These are phyloP conservation scores for Quercus dentata DNA, from an alignment of 306 rosid species.

Conservation along the genomic window DNA sequence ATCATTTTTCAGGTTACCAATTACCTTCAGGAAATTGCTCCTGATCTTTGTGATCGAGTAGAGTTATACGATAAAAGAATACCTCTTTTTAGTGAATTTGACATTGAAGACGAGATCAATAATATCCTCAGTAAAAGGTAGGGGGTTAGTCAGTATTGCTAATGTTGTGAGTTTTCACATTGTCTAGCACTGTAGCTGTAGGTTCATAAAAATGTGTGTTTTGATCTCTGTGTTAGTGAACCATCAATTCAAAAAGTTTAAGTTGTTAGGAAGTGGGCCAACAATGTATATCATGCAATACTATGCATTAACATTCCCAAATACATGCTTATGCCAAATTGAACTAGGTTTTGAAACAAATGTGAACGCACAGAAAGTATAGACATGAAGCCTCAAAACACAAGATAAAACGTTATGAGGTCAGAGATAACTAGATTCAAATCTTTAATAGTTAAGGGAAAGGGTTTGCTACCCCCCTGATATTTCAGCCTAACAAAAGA, in stretches of 20 bases:
- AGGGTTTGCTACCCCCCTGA: neutral
- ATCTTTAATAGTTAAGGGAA: neutral
- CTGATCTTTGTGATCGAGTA: conserved; percentile 88
- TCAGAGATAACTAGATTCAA: neutral
- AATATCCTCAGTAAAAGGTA: conserved; percentile 88
- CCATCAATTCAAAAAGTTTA: neutral
- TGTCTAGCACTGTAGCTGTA: conserved; percentile 9
- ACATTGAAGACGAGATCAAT: conserved; percentile 88
- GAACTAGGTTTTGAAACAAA: neutral
- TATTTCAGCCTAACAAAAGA: neutral
- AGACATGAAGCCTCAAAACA: neutral
- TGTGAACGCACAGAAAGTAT: neutral
- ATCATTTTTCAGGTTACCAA: conserved; percentile 65
- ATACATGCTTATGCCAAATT: neutral
- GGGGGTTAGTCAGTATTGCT: conserved; percentile 20
- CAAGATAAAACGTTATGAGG: neutral
- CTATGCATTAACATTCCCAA: neutral
- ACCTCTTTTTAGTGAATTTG: conserved; percentile 86
- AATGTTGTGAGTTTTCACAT: conserved; percentile 10
- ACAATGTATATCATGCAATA: neutral
- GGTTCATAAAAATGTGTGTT: neutral
- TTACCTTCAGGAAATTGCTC: conserved; percentile 98
- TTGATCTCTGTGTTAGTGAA: neutral
- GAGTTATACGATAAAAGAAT: conserved; percentile 63
- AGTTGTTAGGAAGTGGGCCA: neutral